Evolutionary conservation across 1,284 basidiomycete species (phyloP).

Genomic region (Austroboletus rostrupii): DNA sequence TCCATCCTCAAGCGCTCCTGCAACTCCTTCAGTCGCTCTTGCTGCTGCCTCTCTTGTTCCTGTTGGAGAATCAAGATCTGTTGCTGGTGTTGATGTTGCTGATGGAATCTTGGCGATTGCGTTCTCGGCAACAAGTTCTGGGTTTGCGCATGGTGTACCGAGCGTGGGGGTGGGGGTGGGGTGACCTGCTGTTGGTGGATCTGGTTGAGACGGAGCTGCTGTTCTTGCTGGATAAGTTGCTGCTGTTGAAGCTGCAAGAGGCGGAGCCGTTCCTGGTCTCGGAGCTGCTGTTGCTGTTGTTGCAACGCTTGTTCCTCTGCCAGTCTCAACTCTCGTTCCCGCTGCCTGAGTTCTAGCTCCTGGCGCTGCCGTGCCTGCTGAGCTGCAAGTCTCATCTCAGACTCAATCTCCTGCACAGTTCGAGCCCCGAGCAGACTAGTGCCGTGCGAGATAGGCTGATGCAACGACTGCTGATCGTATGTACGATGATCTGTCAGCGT

Average conservation of each 20-base stretch:
- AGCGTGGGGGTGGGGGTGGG: slow-evolving; percentile 64
- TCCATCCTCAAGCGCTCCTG: slow-evolving; percentile 60
- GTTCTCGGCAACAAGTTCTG: slow-evolving; percentile 58
- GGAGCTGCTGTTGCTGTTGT: slow-evolving; percentile 36
- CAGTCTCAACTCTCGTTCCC: slow-evolving; percentile 33
- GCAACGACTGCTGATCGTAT: slow-evolving; percentile 28
- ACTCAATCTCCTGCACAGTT: slow-evolving; percentile 91
- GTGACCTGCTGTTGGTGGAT: slow-evolving; percentile 47
- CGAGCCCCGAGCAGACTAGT: slow-evolving; percentile 49
- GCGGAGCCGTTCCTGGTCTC: slow-evolving; percentile 39
- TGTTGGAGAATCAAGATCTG: slow-evolving; percentile 61
- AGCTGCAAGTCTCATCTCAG: slow-evolving; percentile 71
- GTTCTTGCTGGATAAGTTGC: slow-evolving; percentile 32
- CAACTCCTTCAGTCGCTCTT: slow-evolving; percentile 43
- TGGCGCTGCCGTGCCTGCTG: slow-evolving; percentile 42
- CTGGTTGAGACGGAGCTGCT: slow-evolving; percentile 37
- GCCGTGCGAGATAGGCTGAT: slow-evolving; percentile 33
- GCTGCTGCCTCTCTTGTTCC: slow-evolving; percentile 52
- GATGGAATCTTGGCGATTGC: slow-evolving; percentile 68
- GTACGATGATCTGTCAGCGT: slow-evolving; percentile 22
- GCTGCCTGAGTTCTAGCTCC: slow-evolving; percentile 33
- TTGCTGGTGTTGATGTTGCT: slow-evolving; percentile 61
- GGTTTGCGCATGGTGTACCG: slow-evolving; percentile 36
- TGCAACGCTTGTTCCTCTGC: slow-evolving; percentile 39
- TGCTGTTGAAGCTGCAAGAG: slow-evolving; percentile 39